Evolutionary conservation across 345 rosid genomes (phyloP).

Genomic region (Populus deltoides): DNA sequence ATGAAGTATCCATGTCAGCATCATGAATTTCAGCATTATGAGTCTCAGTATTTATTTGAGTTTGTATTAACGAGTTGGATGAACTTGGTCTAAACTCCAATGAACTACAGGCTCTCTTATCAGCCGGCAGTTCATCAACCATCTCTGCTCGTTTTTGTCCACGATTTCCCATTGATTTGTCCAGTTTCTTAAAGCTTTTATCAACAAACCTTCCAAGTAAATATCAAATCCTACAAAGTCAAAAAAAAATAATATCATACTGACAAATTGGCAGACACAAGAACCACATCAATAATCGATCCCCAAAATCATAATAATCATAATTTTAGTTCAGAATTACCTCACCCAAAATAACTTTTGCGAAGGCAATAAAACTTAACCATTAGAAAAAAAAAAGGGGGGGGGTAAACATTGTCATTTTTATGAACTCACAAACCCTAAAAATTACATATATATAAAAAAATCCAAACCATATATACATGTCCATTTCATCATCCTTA

Average conservation of each 20-base stretch:
- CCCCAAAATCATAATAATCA: neutral
- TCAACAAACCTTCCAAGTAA: neutral
- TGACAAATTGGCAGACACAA: neutral
- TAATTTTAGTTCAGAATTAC: neutral
- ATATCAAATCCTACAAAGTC: neutral
- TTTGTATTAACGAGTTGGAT: slow-evolving; percentile 59
- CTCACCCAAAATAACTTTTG: neutral
- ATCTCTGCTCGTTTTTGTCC: slow-evolving; percentile 87
- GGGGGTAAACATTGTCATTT: neutral
- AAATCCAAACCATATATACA: neutral
- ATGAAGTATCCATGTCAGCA: slow-evolving; percentile 86
- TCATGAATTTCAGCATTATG: slow-evolving; percentile 25
- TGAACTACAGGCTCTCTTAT: slow-evolving; percentile 90
- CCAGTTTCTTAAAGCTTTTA: neutral
- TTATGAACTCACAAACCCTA: neutral
- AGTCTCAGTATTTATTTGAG: slow-evolving; percentile 48
- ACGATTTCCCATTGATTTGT: slow-evolving; percentile 60
- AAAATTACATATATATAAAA: too few species aligned
- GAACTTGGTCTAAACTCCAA: slow-evolving; percentile 73
- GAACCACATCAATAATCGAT: neutral
- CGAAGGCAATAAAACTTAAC: neutral
- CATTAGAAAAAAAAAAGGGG: neutral
- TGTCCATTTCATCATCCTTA: neutral
- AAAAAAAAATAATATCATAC: neutral
- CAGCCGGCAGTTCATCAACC: slow-evolving; percentile 76